These are phyloP conservation scores for Rhodotorula sp. DNA, from an alignment of 1,284 basidiomycete species.

Conservation along the genomic window DNA sequence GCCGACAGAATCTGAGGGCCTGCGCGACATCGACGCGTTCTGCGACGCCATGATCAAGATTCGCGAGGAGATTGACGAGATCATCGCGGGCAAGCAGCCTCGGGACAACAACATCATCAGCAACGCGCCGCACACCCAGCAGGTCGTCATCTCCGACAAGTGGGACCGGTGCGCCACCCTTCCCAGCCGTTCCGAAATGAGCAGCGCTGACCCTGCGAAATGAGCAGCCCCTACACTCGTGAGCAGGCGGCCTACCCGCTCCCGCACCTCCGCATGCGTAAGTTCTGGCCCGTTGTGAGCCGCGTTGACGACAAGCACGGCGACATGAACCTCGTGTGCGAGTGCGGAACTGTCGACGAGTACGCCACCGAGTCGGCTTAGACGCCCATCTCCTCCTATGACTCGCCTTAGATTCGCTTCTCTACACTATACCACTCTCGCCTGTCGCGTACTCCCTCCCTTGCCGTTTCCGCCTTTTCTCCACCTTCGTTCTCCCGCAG, in stretches of 20 bases:
- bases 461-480: neutral
- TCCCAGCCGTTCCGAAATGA: neutral
- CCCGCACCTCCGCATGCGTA: slow-evolving; percentile 73
- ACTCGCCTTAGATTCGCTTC: too few relatives aligned
- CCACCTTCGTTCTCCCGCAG: neutral
- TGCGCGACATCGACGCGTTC: slow-evolving; percentile 89
- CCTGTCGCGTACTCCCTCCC: neutral
- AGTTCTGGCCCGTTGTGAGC: slow-evolving; percentile 91
- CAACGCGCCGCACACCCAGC: slow-evolving; percentile 89
- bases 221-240: slow-evolving; percentile 74
- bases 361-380: slow-evolving; percentile 46
- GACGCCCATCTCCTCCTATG: neutral
- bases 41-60: slow-evolving; percentile 97
- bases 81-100: slow-evolving; percentile 80
- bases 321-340: slow-evolving; percentile 71
- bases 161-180: slow-evolving; percentile 72
- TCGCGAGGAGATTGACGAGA: slow-evolving; percentile 83
- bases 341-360: slow-evolving; percentile 86
- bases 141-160: slow-evolving; percentile 68
- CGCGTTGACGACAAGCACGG: slow-evolving; percentile 90
- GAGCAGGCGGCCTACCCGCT: slow-evolving; percentile 82
- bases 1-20: slow-evolving; percentile 88
- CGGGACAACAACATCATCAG: slow-evolving; percentile 86
- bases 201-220: neutral
- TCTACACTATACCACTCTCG: neutral